A percentile compares a stretch with the other conserved stretches of the same genome.
Evolutionary conservation across 2,329 filamentous ascomycete genomes (phyloP).

Genomic region (Penicillium fuscoglaucum): DNA sequence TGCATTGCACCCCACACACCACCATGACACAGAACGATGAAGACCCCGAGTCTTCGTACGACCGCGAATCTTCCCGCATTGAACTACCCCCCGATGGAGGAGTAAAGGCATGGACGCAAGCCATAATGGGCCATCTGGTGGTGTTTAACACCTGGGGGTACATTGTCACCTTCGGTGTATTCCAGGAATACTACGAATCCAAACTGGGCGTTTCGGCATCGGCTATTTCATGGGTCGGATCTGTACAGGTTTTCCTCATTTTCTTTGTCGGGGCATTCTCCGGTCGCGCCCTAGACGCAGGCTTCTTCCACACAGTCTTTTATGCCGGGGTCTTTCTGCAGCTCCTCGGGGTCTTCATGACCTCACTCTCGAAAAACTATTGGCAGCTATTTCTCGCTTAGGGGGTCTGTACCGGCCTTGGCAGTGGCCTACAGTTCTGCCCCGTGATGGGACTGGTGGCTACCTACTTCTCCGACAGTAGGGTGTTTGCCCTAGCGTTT

Average conservation of each 20-base stretch:
- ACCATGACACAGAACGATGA: neutral
- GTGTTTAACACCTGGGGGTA: constrained; percentile 20
- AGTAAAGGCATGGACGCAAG: constrained; percentile 23
- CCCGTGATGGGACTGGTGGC: constrained; percentile 42
- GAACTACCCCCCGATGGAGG: constrained; percentile 22
- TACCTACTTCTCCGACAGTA: constrained; percentile 42
- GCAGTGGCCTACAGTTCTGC: constrained; percentile 45
- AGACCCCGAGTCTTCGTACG: neutral
- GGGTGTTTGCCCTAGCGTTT: constrained; percentile 9
- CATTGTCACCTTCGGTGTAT: constrained; percentile 39
- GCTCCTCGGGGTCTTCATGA: neutral
- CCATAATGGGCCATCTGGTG: constrained; percentile 16
- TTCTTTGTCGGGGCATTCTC: constrained; percentile 46
- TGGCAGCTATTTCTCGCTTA: neutral
- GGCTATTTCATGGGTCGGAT: constrained; percentile 47
- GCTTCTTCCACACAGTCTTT: constrained; percentile 38
- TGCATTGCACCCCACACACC: neutral
- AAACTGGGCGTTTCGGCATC: constrained; percentile 32
- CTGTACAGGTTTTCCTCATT: constrained; percentile 44
- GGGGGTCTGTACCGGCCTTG: constrained; percentile 34
- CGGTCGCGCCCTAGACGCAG: constrained; percentile 43
- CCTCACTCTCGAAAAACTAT: neutral
- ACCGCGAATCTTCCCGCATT: neutral
- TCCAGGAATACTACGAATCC: constrained; percentile 42
- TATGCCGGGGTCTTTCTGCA: constrained; percentile 18